Conservation (phyloP, 441 rosid genomes). For the Theobroma grandiflorum region DNA sequence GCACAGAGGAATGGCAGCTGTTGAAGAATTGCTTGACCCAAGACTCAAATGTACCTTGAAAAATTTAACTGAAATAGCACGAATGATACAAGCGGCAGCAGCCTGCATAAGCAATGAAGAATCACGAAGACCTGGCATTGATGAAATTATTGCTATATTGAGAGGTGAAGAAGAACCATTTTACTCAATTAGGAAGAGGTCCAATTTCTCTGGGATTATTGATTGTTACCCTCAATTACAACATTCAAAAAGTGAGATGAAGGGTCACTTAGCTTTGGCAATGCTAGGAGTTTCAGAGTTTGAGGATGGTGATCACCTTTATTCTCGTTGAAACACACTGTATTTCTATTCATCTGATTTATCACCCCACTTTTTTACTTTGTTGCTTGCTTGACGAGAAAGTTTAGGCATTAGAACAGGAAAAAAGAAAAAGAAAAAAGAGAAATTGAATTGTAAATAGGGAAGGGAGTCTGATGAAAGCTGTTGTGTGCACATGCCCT, state of each 20-base stretch:
- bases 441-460: constrained; percentile 44
- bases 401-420: constrained; percentile 31
- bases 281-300: constrained; percentile 92
- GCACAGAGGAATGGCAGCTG: constrained; percentile 71
- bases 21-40: constrained; percentile 81
- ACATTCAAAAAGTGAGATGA: constrained; percentile 82
- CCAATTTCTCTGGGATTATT: constrained; percentile 60
- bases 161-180: constrained; percentile 65
- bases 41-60: constrained; percentile 48
- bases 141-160: constrained; percentile 66
- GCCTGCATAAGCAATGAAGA: constrained; percentile 83
- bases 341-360: constrained; percentile 11
- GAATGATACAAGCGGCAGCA: constrained; percentile 82
- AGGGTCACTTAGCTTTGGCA: constrained; percentile 84
- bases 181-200: constrained; percentile 52
- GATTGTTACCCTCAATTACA: constrained; percentile 74
- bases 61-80: constrained; percentile 60
- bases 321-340: constrained; percentile 48
- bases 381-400: constrained; percentile 31
- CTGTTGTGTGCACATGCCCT: constrained; percentile 36
- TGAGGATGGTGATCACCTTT: constrained; percentile 74
- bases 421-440: neutral
- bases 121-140: constrained; percentile 75
- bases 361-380: neutral
- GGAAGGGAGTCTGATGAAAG: constrained; percentile 29